Percentiles rank a stretch among this genome's conserved stretches.
Evolutionary conservation across 192 early-diverging fungal genomes (phyloP).

Genomic region (Coemansia sp.): DNA sequence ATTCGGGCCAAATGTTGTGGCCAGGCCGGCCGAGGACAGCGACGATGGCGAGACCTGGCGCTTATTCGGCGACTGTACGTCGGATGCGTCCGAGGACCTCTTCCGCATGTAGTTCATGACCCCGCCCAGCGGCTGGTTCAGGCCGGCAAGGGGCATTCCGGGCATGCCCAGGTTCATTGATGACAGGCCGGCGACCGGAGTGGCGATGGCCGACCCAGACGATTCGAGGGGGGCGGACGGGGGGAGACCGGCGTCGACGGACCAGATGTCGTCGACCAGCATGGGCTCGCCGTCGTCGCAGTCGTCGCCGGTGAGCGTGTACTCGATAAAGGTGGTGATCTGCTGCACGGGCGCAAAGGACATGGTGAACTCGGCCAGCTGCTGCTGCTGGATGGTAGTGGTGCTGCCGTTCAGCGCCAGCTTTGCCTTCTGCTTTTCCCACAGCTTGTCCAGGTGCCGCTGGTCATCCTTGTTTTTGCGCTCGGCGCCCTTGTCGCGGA

Average conservation of each 20-base stretch:
- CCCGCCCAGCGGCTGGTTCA: slow-evolving; percentile 15
- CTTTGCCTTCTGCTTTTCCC: slow-evolving; percentile 53
- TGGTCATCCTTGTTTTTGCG: slow-evolving; percentile 74
- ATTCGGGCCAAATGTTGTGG: slow-evolving; percentile 3
- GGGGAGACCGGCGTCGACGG: slow-evolving; percentile 6
- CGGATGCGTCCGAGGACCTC: slow-evolving; percentile 30
- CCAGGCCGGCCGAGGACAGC: slow-evolving; percentile 3
- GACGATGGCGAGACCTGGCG: slow-evolving; percentile 37
- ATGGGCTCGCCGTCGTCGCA: slow-evolving; percentile 51
- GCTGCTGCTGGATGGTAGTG: slow-evolving; percentile 9
- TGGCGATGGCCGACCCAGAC: slow-evolving; percentile 6
- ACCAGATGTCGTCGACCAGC: slow-evolving; percentile 29
- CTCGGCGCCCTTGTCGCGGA: slow-evolving; percentile 74
- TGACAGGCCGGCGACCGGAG: slow-evolving; percentile 18
- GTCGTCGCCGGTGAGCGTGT: slow-evolving; percentile 39
- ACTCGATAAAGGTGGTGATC: slow-evolving; percentile 27
- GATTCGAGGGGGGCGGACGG: slow-evolving; percentile 13
- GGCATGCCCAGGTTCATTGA: slow-evolving; percentile 39
- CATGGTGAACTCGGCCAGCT: slow-evolving; percentile 27
- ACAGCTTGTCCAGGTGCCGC: slow-evolving; percentile 63
- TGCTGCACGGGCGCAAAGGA: slow-evolving; percentile 36
- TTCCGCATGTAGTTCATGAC: slow-evolving; percentile 37
- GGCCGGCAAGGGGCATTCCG: slow-evolving; percentile 15
- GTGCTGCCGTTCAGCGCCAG: slow-evolving; percentile 11
- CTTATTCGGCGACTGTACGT: slow-evolving; percentile 28